Evolutionary conservation across 2,329 filamentous ascomycete species (phyloP).

Genomic region (Aspergillus pseudoglaucus): DNA sequence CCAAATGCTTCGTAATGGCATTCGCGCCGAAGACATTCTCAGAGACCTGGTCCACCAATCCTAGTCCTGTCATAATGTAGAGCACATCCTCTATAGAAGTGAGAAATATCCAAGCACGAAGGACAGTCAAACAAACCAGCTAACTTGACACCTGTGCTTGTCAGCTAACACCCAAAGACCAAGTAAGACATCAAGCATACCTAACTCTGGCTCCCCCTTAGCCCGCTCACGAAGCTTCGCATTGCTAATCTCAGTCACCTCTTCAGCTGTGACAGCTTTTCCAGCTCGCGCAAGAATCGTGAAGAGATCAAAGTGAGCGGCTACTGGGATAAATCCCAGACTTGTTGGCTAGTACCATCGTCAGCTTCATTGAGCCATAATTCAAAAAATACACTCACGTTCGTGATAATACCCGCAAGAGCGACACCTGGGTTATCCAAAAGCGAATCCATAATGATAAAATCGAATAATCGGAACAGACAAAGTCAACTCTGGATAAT

Average conservation of each 20-base stretch:
- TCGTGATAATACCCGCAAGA: background rate
- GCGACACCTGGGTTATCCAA: background rate
- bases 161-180: background rate
- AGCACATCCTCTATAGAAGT: conserved; percentile 28
- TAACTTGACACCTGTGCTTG: background rate
- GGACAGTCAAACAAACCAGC: background rate
- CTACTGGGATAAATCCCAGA: background rate
- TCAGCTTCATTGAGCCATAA: background rate
- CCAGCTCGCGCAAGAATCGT: background rate
- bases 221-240: background rate
- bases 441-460: no score
- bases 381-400: background rate
- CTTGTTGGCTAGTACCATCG: background rate
- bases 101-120: background rate
- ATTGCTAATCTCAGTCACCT: background rate
- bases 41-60: conserved; percentile 26
- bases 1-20: conserved; percentile 29
- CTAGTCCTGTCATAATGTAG: conserved; percentile 31
- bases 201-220: background rate
- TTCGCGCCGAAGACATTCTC: conserved; percentile 28
- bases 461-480: no score
- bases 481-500: no score
- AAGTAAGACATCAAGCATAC: background rate
- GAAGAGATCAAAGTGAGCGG: background rate
- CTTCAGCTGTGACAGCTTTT: background rate